Evolutionary conservation across 495 filamentous ascomycete genomes (phyloP), one percentile per base, ranked within the genome.

Genomic region (Penicillium taxi): DNA sequence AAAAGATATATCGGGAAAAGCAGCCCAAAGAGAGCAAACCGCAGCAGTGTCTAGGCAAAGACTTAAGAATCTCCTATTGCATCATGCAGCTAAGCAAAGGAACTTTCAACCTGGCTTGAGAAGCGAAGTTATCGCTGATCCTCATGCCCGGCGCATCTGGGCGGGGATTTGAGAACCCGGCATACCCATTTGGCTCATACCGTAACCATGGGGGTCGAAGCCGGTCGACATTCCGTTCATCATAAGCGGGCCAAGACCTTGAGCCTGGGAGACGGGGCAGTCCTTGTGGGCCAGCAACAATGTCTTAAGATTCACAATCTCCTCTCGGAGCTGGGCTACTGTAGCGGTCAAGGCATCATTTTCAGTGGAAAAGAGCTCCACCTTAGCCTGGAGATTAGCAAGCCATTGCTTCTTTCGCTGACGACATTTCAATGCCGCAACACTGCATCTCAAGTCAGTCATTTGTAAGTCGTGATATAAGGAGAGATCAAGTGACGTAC

Each of bases 381-480:
- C 91, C 59, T 98, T 98, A 15, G 74, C 75, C 60, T 98, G 91
- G 2, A 98, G 74, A 54, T 94, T 98, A 11, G 85, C 84, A 28
- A 98, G 77, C 91, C 91, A 98, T 56, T 96, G 91, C 69, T 98
- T 98, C 72, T 98, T 98, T 5, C 91, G 80, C 58, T 98, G 91
- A 37, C 91, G 82, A 66, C 91, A 98, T 59, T 98, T 98, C 33
- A 98, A 69, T 16, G 91, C 91, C 24, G 91, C 91, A 46, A 98
- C 86, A 56, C 91, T 96, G 6, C 8, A n/a, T 22, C 26, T n/a
- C n/a, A 12, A 23, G 39, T 62, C 45, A 62, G 53, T n/a, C n/a
- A n/a, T n/a, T n/a, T n/a, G n/a, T 20, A 11, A 45, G 4, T 13
- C n/a, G n/a, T 21, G 6, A 9, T 18, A 17, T 6, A 8, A 5